Conservation (phyloP, 2,329 filamentous ascomycete genomes). For the Alternaria sp. region DNA sequence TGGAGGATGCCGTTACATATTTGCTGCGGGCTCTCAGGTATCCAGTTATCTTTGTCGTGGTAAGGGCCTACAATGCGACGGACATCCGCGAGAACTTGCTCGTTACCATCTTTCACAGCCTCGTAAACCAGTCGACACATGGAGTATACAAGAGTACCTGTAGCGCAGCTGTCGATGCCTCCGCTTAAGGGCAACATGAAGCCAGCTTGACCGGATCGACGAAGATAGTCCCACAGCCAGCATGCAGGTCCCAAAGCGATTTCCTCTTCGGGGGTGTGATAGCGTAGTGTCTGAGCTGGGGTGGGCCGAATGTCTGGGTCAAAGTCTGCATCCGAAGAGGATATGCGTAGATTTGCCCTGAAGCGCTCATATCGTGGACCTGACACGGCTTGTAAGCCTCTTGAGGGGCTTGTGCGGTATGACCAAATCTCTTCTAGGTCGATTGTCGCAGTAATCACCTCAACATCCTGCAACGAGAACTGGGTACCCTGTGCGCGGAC, state of each 20-base stretch:
- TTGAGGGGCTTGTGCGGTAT: constrained; percentile 64
- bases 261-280: constrained; percentile 64
- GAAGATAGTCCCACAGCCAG: constrained; percentile 72
- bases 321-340: constrained; percentile 51
- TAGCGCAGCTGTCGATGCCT: constrained; percentile 65
- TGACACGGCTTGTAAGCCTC: constrained; percentile 65
- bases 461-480: constrained; percentile 65
- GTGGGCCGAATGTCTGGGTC: constrained; percentile 59
- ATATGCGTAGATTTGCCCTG: constrained; percentile 56
- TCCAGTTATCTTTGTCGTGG: constrained; percentile 53
- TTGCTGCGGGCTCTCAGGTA: constrained; percentile 67
- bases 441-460: constrained; percentile 65
- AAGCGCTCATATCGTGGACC: constrained; percentile 58
- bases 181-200: constrained; percentile 67
- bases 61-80: constrained; percentile 61
- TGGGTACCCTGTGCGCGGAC: constrained; percentile 72
- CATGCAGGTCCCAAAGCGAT: constrained; percentile 71
- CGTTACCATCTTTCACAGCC: constrained; percentile 60
- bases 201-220: constrained; percentile 59
- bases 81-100: constrained; percentile 64
- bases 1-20: constrained; percentile 67
- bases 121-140: constrained; percentile 67
- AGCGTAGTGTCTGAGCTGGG: constrained; percentile 41
- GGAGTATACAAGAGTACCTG: constrained; percentile 30
- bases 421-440: constrained; percentile 74